Percentiles rank a stretch among this genome's conserved stretches.
Evolutionary conservation across 768 basidiomycete species (phyloP).

Genomic region (Phlebiopsis gigantea): DNA sequence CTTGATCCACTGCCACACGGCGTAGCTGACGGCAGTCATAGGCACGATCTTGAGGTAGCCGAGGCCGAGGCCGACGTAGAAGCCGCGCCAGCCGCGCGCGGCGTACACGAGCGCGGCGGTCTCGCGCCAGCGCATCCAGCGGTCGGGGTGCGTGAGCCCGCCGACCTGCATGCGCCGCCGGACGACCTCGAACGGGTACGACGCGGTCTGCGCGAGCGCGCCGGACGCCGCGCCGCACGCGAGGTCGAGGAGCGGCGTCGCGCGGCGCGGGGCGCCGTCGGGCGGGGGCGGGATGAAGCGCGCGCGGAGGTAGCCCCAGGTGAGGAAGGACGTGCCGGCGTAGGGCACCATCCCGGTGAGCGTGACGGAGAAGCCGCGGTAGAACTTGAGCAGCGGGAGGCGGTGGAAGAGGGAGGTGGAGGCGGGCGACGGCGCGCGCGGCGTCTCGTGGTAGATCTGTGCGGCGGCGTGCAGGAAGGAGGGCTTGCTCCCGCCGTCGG

Average conservation of each 20-base stretch:
- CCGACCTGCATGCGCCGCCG: constrained; percentile 94
- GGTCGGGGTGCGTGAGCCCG: constrained; percentile 69
- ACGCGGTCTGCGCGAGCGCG: constrained; percentile 78
- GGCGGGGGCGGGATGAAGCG: constrained; percentile 46
- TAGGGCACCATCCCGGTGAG: constrained; percentile 92
- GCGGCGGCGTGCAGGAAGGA: constrained; percentile 48
- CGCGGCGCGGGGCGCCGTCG: constrained; percentile 24
- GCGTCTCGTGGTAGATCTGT: constrained; percentile 68
- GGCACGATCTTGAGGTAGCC: constrained; percentile 94
- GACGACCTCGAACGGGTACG: constrained; percentile 93
- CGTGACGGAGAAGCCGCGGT: constrained; percentile 95
- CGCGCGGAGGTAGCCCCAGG: constrained; percentile 77
- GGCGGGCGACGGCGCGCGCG: constrained; percentile 22
- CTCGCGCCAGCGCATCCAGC: constrained; percentile 77
- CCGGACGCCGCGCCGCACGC: constrained; percentile 84
- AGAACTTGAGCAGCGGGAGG: constrained; percentile 84
- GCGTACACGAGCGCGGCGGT: constrained; percentile 65
- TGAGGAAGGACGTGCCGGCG: constrained; percentile 90
- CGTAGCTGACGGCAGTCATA: constrained; percentile 90
- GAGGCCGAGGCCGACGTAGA: constrained; percentile 86
- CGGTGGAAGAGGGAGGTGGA: constrained; percentile 21
- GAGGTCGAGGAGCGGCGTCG: constrained; percentile 57
- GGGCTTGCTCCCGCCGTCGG: constrained; percentile 28
- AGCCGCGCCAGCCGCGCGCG: constrained; percentile 75
- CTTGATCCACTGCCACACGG: constrained; percentile 85